Evolutionary conservation across 169 alveolate genomes (phyloP).

Genomic region (Cyclospora cayetanensis): DNA sequence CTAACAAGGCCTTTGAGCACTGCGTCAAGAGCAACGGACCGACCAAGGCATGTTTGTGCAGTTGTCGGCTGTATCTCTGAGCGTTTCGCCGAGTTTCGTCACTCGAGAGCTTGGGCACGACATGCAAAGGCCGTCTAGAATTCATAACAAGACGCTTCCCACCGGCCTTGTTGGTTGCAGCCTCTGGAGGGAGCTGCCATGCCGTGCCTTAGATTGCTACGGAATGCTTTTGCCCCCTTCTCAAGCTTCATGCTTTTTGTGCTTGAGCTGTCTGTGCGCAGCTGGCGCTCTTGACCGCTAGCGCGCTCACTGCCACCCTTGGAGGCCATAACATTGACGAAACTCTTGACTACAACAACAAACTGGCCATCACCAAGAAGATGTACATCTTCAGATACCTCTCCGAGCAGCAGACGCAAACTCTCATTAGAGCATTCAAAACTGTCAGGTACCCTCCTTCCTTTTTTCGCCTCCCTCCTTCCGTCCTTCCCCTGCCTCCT

Average conservation of each 20-base stretch:
- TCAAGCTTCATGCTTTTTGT: too few species aligned
- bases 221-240: too few species aligned
- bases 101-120: too few species aligned
- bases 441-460: conserved; percentile 75
- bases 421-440: conserved; percentile 86
- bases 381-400: conserved; percentile 87
- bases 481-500: too few species aligned
- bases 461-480: too few species aligned
- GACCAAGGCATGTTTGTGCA: conserved; percentile 58
- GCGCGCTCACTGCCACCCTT: conserved; percentile 81
- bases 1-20: conserved; percentile 87
- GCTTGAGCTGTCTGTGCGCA: conserved; percentile 65
- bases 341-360: conserved; percentile 85
- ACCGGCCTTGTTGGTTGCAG: too few species aligned
- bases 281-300: conserved; percentile 85
- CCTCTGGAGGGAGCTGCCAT: too few species aligned
- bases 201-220: too few species aligned
- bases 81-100: too few species aligned
- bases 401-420: conserved; percentile 84
- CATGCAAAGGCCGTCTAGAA: too few species aligned
- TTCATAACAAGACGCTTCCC: too few species aligned
- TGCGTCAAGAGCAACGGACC: conserved; percentile 82
- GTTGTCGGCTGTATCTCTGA: too few species aligned
- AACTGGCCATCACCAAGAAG: conserved; percentile 82
- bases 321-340: conserved; percentile 86